Evolutionary conservation across 805 yeast species (phyloP).

Genomic region (Candida boidinii): DNA sequence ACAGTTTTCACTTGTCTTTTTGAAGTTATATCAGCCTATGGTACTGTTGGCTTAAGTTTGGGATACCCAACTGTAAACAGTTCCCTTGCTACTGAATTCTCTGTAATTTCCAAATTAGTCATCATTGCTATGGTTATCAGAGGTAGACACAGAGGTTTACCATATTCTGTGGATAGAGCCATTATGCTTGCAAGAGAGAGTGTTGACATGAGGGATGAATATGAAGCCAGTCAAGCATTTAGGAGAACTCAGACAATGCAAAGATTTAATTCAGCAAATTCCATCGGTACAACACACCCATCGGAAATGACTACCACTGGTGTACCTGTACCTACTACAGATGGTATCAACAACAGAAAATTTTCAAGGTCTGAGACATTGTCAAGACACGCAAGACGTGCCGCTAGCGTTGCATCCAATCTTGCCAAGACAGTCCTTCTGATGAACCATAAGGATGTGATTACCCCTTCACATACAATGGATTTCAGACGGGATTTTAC

Average conservation of each 20-base stretch:
- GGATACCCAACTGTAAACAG: slow-evolving; percentile 67
- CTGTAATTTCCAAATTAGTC: slow-evolving; percentile 68
- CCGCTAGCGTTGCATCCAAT: too few species aligned
- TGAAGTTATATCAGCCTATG: slow-evolving; percentile 91
- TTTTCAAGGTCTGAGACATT: too few species aligned
- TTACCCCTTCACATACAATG: too few species aligned
- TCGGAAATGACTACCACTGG: too few species aligned
- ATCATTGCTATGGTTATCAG: slow-evolving; percentile 86
- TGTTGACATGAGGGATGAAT: slow-evolving; percentile 50
- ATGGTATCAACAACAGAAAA: too few species aligned
- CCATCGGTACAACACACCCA: too few species aligned
- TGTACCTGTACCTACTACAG: too few species aligned
- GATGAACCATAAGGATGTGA: too few species aligned
- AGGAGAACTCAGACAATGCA: slow-evolving; percentile 18
- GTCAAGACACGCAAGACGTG: too few species aligned
- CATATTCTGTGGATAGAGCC: slow-evolving; percentile 89
- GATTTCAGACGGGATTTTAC: too few species aligned
- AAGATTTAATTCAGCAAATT: too few species aligned
- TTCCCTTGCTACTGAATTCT: slow-evolving; percentile 69
- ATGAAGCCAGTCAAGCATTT: slow-evolving; percentile 42
- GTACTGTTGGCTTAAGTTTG: slow-evolving; percentile 88
- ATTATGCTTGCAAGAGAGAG: slow-evolving; percentile 73
- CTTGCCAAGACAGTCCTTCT: too few species aligned
- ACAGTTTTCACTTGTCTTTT: slow-evolving; percentile 68
- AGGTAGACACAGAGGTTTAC: slow-evolving; percentile 95